Evolutionary conservation across 306 rosid genomes (phyloP), one percentile per base, ranked within the genome.

Genomic region (Lathyrus aphaca): DNA sequence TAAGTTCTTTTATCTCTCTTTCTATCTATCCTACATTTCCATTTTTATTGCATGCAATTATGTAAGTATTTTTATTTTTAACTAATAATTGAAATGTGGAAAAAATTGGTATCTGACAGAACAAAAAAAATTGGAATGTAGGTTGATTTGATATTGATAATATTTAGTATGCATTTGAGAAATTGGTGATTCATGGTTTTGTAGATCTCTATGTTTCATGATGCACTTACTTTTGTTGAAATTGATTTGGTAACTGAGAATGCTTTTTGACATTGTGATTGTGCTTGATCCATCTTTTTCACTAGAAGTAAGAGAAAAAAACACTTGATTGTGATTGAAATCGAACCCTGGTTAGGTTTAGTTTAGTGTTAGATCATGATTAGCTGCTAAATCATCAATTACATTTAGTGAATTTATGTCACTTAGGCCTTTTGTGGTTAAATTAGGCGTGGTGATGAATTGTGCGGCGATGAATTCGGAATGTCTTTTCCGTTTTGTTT

Each of bases 1-100:
- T 83, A 78, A 82, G 83, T 79, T 62, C 30, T 57, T 30, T 44
- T 12, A 53, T 1, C 46, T 74, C n/a, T 57, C 30, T 74, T 10
- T 60, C n/a, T 79, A 25, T 29, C 23, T 32, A 32, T 61, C 10
- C 82, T 74, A 64, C 86, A 81, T 81, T 83, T 25, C 59, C 66
- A 8, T 75, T 60, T 76, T 74, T 57, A 66, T 69, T 61, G 79
- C 79, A 50, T 81, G 74, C 83, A 25, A 25, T 4, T 25, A 25
- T 25, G 29, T 25, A 3, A 25, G 29, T 25, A 25, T 25, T 25
- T 25, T 25, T 25, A 25, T 25, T 25, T 25, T 30, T 45, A 5
- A 10, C 9, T 46, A 18, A 16, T 59, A 35, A 10, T 67, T 74
- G 56, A 46, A 27, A 72, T 51, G 35, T 78, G 49, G n/a, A 77